These are phyloP conservation scores for Pseudogymnoascus sp. DNA, from an alignment of 2,329 filamentous ascomycete species.

Conservation along the genomic window DNA sequence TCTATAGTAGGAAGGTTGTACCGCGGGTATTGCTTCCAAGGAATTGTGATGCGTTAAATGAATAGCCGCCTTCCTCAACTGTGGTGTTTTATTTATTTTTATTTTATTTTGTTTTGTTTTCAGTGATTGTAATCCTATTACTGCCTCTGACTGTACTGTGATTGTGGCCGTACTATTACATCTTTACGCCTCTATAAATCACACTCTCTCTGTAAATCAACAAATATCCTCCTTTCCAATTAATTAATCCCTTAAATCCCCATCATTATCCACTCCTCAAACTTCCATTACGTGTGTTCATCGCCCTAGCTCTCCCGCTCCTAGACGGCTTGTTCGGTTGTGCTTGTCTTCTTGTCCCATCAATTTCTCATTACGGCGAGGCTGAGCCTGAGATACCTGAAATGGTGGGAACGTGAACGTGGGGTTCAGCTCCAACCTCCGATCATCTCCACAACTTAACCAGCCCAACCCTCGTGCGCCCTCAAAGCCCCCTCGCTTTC, in stretches of 20 bases:
- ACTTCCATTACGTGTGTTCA: not conserved
- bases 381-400: not conserved
- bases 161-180: too few species aligned
- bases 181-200: too few species aligned
- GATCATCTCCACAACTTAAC: not conserved
- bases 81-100: not conserved
- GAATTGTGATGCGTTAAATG: not conserved
- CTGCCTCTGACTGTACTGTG: not conserved
- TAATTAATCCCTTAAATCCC: not conserved
- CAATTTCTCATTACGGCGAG: not conserved
- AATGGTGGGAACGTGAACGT: not conserved
- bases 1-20: not conserved
- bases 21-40: not conserved
- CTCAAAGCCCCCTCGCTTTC: not conserved
- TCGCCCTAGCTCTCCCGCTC: not conserved
- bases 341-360: not conserved
- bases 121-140: not conserved
- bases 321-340: not conserved
- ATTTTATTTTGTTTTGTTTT: not conserved
- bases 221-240: not conserved
- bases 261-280: not conserved
- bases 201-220: not conserved
- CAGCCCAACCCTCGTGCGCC: not conserved
- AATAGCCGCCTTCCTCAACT: not conserved
- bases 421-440: constrained; percentile 1